phyloP scores from a whole-genome alignment of 2,329 filamentous ascomycete species.

The Fusarium pseudocircinatum region DNA sequence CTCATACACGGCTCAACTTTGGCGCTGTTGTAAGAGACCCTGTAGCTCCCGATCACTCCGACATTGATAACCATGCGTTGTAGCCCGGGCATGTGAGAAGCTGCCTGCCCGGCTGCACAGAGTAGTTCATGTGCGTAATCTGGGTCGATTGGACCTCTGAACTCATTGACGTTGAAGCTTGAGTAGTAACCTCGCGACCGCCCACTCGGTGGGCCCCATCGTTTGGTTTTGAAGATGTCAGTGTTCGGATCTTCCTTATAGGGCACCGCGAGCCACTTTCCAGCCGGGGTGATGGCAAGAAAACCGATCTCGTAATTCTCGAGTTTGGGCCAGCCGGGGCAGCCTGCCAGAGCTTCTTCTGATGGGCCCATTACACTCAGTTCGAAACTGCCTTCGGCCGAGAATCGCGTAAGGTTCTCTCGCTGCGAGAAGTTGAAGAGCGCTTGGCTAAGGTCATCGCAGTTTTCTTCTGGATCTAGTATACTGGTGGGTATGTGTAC shows the following conservation, averaged over 20 bases:
- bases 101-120: background rate
- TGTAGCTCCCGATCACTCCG: background rate
- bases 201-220: background rate
- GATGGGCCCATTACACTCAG: background rate
- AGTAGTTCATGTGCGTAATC: background rate
- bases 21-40: background rate
- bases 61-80: background rate
- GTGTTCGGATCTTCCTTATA: background rate
- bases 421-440: constrained; percentile 11
- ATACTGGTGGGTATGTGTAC: background rate
- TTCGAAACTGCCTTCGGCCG: constrained; percentile 2
- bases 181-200: background rate
- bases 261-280: constrained; percentile 1
- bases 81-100: background rate
- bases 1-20: background rate
- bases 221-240: background rate
- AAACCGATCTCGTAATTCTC: constrained; percentile 4
- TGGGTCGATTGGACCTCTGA: constrained; percentile 10
- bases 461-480: background rate
- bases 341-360: background rate
- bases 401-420: background rate
- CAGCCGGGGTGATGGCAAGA: background rate
- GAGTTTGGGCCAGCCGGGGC: background rate
- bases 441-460: background rate
- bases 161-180: background rate